Conservation (phyloP, 148 eudicot species). For the Pharnaceum exiguum region DNA sequence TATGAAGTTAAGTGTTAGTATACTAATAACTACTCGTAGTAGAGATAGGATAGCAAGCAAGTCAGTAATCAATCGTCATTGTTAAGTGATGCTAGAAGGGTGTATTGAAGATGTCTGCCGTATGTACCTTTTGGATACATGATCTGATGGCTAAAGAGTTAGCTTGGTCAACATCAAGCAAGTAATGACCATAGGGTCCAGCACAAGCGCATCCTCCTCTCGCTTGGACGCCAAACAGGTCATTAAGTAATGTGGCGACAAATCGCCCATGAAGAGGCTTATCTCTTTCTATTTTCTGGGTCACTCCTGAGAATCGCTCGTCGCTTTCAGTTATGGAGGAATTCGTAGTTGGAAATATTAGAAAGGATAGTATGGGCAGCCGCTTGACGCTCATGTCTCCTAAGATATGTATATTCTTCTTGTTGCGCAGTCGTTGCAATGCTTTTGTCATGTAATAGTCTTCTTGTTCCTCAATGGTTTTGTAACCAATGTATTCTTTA, state of each 20-base stretch:
- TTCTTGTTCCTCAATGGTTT: slow-evolving; percentile 28
- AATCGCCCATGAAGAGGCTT: slow-evolving; percentile 47
- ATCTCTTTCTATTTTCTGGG: background rate
- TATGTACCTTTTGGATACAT: slow-evolving; percentile 31
- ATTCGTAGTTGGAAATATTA: slow-evolving; percentile 20
- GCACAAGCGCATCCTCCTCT: slow-evolving; percentile 56
- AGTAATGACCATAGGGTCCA: slow-evolving; percentile 44
- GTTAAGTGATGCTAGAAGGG: too few species aligned
- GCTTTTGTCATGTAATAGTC: slow-evolving; percentile 19
- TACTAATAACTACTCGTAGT: too few species aligned
- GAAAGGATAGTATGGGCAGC: slow-evolving; percentile 34
- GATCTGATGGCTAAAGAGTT: slow-evolving; percentile 31
- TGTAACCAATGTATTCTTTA: slow-evolving; percentile 34
- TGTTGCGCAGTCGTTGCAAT: slow-evolving; percentile 16
- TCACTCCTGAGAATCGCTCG: background rate
- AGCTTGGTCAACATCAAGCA: slow-evolving; percentile 29
- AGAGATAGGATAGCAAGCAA: background rate
- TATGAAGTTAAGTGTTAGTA: background rate
- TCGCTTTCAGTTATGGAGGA: background rate
- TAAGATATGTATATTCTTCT: slow-evolving; percentile 21
- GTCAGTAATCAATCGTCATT: too few species aligned
- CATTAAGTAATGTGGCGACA: slow-evolving; percentile 40
- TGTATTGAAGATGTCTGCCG: too few species aligned
- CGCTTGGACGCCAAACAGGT: slow-evolving; percentile 44
- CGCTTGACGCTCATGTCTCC: slow-evolving; percentile 18